Evolutionary conservation across 345 rosid genomes (phyloP), one percentile per base, ranked within the genome.

Genomic region (Populus ilicifolia): DNA sequence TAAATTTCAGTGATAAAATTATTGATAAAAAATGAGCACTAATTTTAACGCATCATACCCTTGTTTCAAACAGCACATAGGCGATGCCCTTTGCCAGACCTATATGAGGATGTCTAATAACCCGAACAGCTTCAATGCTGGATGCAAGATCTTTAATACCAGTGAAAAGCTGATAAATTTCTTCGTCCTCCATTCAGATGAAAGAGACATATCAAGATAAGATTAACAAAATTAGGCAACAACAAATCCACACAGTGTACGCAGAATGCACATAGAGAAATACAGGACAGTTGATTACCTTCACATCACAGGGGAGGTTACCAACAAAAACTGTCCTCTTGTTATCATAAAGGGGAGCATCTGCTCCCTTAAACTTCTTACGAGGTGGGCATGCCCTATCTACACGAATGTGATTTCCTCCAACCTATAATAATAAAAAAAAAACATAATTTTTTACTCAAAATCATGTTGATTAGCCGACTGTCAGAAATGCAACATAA

Each of bases 371-470:
- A 82, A 92, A 78, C 81, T 92, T 94, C 79, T 96, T 96, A 39
- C 95, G 91, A 75, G 99, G 99, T 2, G 99, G 98, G 80, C 97
- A 91, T 11, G 98, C 98, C 86, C 97, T 83, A 85, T 96, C 99
- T 63, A 96, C 97, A 38, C 98, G 98, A 63, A 96, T 80, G 72
- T 96, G 99, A 79, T 96, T 90, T 74, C 96, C 97, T 74, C 81
- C 95, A 83, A 94, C 86, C 98, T 96, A 66, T 27, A 79, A 54
- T 27, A n/a, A n/a, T 21, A 52, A 78, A 27, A 50, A 20, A 62
- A 81, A 23, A 75, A 73, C 20, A 71, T 3, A n/a, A 9, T n/a
- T 20, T 33, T 29, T 63, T 30, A 71, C 27, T 41, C 62, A 29
- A 5, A 54, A 74, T 23, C 18, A n/a, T 44, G 20, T 39, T 35